Conservation (phyloP, 495 filamentous ascomycete species). For the Tuber microsphaerosporum region DNA sequence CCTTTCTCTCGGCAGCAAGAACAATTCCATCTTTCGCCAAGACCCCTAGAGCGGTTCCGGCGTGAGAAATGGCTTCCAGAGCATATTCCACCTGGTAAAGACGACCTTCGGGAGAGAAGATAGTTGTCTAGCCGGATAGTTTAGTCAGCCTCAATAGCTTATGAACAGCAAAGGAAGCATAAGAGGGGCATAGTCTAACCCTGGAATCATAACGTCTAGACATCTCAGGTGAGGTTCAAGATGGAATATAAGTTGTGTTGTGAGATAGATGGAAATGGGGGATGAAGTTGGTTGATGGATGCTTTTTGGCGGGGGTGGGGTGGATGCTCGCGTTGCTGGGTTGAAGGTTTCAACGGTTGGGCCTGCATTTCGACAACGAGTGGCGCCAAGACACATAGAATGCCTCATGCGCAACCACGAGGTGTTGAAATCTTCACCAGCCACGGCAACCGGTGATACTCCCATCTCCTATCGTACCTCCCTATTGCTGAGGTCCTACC, state of each 20-base stretch:
- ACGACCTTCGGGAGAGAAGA: slow-evolving; percentile 97
- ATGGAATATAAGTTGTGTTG: not conserved
- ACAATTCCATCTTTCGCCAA: slow-evolving; percentile 97
- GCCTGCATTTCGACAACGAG: not conserved
- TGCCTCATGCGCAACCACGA: not conserved
- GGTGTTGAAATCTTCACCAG: not conserved
- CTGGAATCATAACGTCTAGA: slow-evolving; percentile 97
- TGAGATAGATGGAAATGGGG: slow-evolving; percentile 4
- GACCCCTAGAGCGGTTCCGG: slow-evolving; percentile 92
- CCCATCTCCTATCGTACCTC: not conserved
- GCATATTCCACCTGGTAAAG: slow-evolving; percentile 99
- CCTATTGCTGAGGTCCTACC: not conserved
- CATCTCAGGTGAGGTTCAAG: slow-evolving; percentile 52
- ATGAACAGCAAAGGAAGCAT: slow-evolving; percentile 42
- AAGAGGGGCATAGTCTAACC: slow-evolving; percentile 49
- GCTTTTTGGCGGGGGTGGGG: slow-evolving; percentile 8
- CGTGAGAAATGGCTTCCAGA: slow-evolving; percentile 95
- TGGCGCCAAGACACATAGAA: slow-evolving; percentile 2
- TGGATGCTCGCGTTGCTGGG: slow-evolving; percentile 24
- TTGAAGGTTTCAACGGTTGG: slow-evolving; percentile 19
- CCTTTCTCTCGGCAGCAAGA: slow-evolving; percentile 96
- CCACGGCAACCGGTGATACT: not conserved
- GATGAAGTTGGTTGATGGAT: slow-evolving; percentile 18
- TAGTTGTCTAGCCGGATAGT: slow-evolving; percentile 69
- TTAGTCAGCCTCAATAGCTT: slow-evolving; percentile 43